Evolutionary conservation across 2,329 filamentous ascomycete species (phyloP).

Genomic region (Amauroascus niger): DNA sequence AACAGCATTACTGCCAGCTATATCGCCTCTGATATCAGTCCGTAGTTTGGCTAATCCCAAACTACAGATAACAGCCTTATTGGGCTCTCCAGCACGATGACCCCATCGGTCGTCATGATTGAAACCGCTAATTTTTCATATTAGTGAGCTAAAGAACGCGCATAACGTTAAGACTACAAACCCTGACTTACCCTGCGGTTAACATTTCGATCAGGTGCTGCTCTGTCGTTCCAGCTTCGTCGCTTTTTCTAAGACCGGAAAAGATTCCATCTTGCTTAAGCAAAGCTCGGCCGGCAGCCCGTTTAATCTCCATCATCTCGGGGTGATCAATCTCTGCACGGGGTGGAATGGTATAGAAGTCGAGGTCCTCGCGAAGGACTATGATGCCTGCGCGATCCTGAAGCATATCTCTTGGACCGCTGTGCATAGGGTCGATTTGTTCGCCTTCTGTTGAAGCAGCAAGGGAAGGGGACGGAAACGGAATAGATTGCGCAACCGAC

Average conservation of each 20-base stretch:
- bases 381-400: constrained; percentile 92
- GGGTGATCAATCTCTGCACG: constrained; percentile 68
- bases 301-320: constrained; percentile 94
- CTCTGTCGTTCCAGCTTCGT: constrained; percentile 92
- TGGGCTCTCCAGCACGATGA: constrained; percentile 91
- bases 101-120: constrained; percentile 94
- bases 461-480: constrained; percentile 56
- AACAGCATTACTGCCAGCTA: constrained; percentile 65
- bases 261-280: constrained; percentile 90
- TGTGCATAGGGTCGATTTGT: constrained; percentile 59
- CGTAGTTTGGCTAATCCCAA: constrained; percentile 84
- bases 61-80: constrained; percentile 97
- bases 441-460: constrained; percentile 52
- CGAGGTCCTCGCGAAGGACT: constrained; percentile 86
- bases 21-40: constrained; percentile 74
- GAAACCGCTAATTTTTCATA: constrained; percentile 69
- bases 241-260: constrained; percentile 84
- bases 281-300: constrained; percentile 77
- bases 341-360: constrained; percentile 95
- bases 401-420: constrained; percentile 63
- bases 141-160: constrained; percentile 14
- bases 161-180: background rate
- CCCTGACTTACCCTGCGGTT: constrained; percentile 71
- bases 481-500: constrained; percentile 87
- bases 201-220: constrained; percentile 99